Evolutionary conservation across 257 asterid genomes (phyloP).

Genomic region (Osmanthus fragrans): DNA sequence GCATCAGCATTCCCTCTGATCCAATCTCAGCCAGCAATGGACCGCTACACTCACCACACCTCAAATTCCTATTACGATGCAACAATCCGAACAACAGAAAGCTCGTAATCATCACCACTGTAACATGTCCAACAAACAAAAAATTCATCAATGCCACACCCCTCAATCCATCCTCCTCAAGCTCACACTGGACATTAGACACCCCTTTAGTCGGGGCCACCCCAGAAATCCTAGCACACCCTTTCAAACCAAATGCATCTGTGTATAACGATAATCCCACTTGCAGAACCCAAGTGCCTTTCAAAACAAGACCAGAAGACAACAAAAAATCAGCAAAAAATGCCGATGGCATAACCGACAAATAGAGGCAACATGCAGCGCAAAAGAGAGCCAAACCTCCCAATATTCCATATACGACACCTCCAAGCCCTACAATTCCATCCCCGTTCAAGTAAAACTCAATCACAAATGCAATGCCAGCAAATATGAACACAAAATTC

Average conservation of each 20-base stretch:
- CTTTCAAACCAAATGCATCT: conserved; percentile 57
- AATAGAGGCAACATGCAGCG: conserved; percentile 57
- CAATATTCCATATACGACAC: conserved; percentile 46
- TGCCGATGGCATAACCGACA: conserved; percentile 56
- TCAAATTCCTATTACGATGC: conserved; percentile 38
- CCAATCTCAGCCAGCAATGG: conserved; percentile 45
- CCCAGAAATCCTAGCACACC: conserved; percentile 58
- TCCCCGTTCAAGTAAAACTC: conserved; percentile 64
- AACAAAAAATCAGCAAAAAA: conserved; percentile 64
- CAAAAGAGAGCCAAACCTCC: conserved; percentile 56
- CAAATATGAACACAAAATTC: conserved; percentile 46
- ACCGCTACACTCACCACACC: conserved; percentile 55
- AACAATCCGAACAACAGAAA: conserved; percentile 53
- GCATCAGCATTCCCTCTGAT: conserved; percentile 59
- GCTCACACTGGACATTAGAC: conserved; percentile 65
- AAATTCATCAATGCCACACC: conserved; percentile 62
- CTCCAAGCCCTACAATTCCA: conserved; percentile 62
- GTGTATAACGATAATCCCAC: conserved; percentile 71
- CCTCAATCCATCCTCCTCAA: conserved; percentile 70
- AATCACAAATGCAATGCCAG: conserved; percentile 53
- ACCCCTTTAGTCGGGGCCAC: conserved; percentile 25
- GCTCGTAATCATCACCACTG: conserved; percentile 39
- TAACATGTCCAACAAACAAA: conserved; percentile 50
- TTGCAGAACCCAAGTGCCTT: conserved; percentile 86
- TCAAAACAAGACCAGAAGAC: conserved; percentile 64